Evolutionary conservation across 495 filamentous ascomycete species (phyloP), one percentile per base, ranked within the genome.

Genomic region (Penicillium argentinense): DNA sequence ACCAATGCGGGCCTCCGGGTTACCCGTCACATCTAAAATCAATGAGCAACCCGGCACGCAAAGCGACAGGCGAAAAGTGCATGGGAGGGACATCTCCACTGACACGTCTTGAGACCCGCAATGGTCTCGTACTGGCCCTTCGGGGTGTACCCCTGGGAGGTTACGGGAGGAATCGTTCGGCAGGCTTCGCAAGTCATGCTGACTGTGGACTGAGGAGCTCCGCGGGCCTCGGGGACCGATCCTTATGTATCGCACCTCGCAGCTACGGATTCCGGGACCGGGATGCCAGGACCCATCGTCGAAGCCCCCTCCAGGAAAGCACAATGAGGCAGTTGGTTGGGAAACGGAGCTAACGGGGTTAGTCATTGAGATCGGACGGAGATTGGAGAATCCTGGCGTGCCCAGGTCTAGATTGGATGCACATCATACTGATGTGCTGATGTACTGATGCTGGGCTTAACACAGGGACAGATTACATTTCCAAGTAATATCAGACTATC

Each of bases 111-210:
- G 27, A 87, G 60, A 16, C 81, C 85, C 12, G 74, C 82, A 46
- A 87, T 63, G 14, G 74, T 77, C 26, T 78, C 74, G 51, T 83
- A 90, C 25, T 68, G 63, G 47, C 88, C 88, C 59, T 87, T 84
- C n/a, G 74, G 59, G 7, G 58, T 64, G 62, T 90, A 91, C 9
- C 74, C 81, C 46, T 79, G 51, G 7, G 70, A 52, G 27, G 84
- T 67, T 24, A 88, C 77, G 1, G 87, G 84, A 0, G 87, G 85
- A 29, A 88, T 81, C 50, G 81, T 86, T 63, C 84, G 88, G 68
- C 84, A 88, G 44, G 86, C 86, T 67, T 82, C 78, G 51, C 60
- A 66, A 7, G 66, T 49, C 66, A 67, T 69, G 9, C 9, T 48
- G 37, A 45, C 37, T 5, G n/a, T 16, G 27, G 19, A 9, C 22